These are phyloP conservation scores for Suhomyces tanzawaensis DNA, from an alignment of 805 yeast genomes.

Conservation along the genomic window DNA sequence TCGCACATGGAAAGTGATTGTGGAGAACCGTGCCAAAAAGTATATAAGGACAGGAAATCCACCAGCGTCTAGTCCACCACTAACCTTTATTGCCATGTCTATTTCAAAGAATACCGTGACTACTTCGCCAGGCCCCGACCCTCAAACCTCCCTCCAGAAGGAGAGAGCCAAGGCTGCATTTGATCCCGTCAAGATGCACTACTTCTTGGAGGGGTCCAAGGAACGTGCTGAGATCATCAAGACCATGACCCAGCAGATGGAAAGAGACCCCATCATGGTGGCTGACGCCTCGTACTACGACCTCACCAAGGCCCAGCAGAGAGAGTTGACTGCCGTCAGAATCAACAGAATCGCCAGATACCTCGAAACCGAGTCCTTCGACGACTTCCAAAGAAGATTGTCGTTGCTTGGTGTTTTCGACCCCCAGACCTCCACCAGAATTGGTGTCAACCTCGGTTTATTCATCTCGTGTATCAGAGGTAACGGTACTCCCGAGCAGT, in stretches of 20 bases:
- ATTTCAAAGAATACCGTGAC: slow-evolving; percentile 4
- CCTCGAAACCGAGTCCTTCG: slow-evolving; percentile 30
- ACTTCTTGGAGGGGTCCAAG: slow-evolving; percentile 40
- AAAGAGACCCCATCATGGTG: slow-evolving; percentile 37
- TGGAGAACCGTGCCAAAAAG: neutral
- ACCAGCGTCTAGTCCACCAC: neutral
- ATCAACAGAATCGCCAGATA: slow-evolving; percentile 37
- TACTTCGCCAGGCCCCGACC: slow-evolving; percentile 15
- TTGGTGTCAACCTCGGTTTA: slow-evolving; percentile 38
- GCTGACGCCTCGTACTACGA: slow-evolving; percentile 34
- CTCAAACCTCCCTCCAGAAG: slow-evolving; percentile 16
- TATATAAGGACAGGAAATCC: neutral
- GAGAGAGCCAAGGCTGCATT: slow-evolving; percentile 34
- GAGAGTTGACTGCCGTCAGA: slow-evolving; percentile 32
- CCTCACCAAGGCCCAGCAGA: slow-evolving; percentile 24
- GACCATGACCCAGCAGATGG: slow-evolving; percentile 32
- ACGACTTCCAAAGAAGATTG: slow-evolving; percentile 34
- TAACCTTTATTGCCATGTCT: neutral
- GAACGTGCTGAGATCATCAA: slow-evolving; percentile 31
- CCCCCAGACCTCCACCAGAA: slow-evolving; percentile 38
- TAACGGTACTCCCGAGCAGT: slow-evolving; percentile 41
- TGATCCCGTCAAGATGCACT: slow-evolving; percentile 39
- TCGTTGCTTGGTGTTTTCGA: slow-evolving; percentile 36
- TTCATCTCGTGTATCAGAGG: slow-evolving; percentile 40
- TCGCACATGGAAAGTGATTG: neutral